Percentiles rank a stretch among this genome's conserved stretches.
Conservation (phyloP, 768 basidiomycete genomes). For the Suillus paluster region DNA sequence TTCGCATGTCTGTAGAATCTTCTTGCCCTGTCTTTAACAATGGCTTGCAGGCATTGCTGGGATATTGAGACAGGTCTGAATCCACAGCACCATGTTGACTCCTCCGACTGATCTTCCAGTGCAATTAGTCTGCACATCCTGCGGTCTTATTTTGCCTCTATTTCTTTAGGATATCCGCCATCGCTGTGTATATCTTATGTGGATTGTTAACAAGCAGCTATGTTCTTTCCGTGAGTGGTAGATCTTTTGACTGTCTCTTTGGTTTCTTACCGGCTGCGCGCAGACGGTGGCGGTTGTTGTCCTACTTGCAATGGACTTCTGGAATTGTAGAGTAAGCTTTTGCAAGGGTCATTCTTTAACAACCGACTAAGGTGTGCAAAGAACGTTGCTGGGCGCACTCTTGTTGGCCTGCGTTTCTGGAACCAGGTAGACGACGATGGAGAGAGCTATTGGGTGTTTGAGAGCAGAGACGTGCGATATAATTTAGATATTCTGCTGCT, state of each 20-base stretch:
- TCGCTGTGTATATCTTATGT: conserved; percentile 91
- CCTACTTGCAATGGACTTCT: conserved; percentile 96
- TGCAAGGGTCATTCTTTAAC: neutral
- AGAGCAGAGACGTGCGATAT: conserved; percentile 87
- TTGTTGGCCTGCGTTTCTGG: conserved; percentile 97
- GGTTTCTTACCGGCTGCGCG: conserved; percentile 7
- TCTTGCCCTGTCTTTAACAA: conserved; percentile 9
- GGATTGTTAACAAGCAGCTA: conserved; percentile 90
- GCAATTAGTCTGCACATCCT: conserved; percentile 74
- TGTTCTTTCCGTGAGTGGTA: conserved; percentile 79
- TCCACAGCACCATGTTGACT: conserved; percentile 5
- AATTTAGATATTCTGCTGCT: conserved; percentile 3
- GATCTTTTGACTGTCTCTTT: neutral
- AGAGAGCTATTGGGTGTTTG: conserved; percentile 97
- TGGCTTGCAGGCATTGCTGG: conserved; percentile 62
- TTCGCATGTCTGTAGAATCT: conserved; percentile 22
- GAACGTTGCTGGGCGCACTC: conserved; percentile 92
- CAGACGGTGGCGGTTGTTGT: conserved; percentile 92
- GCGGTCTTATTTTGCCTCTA: conserved; percentile 86
- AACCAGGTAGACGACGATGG: conserved; percentile 98
- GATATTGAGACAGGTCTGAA: conserved; percentile 73
- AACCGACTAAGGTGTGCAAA: conserved; percentile 33
- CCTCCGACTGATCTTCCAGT: conserved; percentile 17
- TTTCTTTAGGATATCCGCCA: conserved; percentile 86
- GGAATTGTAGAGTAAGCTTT: conserved; percentile 87